A percentile compares a stretch with the other conserved stretches of the same genome.
phyloP scores from a whole-genome alignment of 129 eudicot species.

The Deinandra increscens region DNA sequence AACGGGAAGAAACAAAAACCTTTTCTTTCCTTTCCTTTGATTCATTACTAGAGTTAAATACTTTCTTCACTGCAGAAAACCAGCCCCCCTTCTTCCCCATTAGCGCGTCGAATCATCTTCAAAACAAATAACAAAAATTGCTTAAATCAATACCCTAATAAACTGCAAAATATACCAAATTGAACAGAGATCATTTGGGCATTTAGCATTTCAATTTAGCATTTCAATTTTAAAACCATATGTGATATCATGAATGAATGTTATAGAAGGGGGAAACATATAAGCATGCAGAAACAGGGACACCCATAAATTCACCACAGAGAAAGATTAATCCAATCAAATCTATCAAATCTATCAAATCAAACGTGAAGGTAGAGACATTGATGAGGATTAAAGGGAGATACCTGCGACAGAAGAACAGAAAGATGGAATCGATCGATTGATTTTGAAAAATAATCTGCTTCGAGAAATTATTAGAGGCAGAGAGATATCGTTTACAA shows the following conservation, averaged over 20 bases:
- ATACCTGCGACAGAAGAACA: slow-evolving; percentile 34
- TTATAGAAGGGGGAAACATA: too few species aligned
- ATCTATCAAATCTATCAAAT: not conserved
- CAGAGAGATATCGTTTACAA: slow-evolving; percentile 12
- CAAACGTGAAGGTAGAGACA: not conserved
- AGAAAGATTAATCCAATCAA: not conserved
- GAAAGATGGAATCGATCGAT: slow-evolving; percentile 2
- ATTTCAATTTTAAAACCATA: too few species aligned
- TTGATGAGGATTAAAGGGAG: not conserved
- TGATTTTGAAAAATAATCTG: slow-evolving; percentile 20
- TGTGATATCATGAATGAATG: too few species aligned
- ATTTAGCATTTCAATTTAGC: not conserved
- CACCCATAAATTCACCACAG: not conserved
- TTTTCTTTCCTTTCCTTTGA: slow-evolving; percentile 48
- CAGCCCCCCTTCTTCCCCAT: slow-evolving; percentile 66
- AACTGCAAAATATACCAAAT: not conserved
- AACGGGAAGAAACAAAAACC: slow-evolving; percentile 5
- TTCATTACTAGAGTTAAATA: slow-evolving; percentile 32
- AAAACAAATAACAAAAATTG: slow-evolving; percentile 11
- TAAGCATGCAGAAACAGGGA: not conserved
- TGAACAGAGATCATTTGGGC: not conserved
- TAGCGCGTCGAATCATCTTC: slow-evolving; percentile 37
- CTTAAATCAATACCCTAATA: not conserved
- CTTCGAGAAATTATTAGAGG: slow-evolving; percentile 27
- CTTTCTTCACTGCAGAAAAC: slow-evolving; percentile 46